These are phyloP conservation scores for Silene latifolia DNA, from an alignment of 148 eudicot species.

Conservation along the genomic window DNA sequence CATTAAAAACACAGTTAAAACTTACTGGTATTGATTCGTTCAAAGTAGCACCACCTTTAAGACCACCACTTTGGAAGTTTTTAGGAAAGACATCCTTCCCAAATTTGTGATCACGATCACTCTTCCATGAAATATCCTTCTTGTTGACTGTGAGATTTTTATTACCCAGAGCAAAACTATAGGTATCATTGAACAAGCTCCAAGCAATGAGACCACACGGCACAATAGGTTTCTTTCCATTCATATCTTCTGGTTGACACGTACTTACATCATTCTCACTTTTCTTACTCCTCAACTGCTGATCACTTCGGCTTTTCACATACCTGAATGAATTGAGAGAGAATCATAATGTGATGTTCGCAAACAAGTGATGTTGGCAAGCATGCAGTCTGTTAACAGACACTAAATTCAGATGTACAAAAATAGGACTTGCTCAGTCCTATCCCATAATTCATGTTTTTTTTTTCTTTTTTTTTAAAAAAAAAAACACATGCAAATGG, in stretches of 20 bases:
- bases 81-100: slow-evolving; percentile 77
- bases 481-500: too few relatives aligned
- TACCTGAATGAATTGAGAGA: slow-evolving; percentile 34
- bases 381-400: neutral
- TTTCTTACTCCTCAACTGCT: slow-evolving; percentile 42
- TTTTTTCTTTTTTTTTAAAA: too few relatives aligned
- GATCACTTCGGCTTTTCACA: slow-evolving; percentile 80
- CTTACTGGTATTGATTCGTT: slow-evolving; percentile 56
- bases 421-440: neutral
- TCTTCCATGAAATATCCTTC: slow-evolving; percentile 87
- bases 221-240: slow-evolving; percentile 45
- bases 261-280: slow-evolving; percentile 30
- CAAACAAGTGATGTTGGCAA: neutral
- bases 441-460: too few relatives aligned
- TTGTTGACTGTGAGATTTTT: slow-evolving; percentile 52
- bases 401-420: neutral
- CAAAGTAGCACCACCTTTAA: slow-evolving; percentile 70
- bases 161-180: slow-evolving; percentile 50
- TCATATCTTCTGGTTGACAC: slow-evolving; percentile 52
- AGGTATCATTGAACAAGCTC: slow-evolving; percentile 98
- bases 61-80: slow-evolving; percentile 70
- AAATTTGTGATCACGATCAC: slow-evolving; percentile 90
- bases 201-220: slow-evolving; percentile 99
- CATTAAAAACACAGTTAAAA: slow-evolving; percentile 1
- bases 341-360: neutral